Evolutionary conservation across 495 filamentous ascomycete species (phyloP), one percentile per base, ranked within the genome.

Genomic region (Podospora appendiculata): DNA sequence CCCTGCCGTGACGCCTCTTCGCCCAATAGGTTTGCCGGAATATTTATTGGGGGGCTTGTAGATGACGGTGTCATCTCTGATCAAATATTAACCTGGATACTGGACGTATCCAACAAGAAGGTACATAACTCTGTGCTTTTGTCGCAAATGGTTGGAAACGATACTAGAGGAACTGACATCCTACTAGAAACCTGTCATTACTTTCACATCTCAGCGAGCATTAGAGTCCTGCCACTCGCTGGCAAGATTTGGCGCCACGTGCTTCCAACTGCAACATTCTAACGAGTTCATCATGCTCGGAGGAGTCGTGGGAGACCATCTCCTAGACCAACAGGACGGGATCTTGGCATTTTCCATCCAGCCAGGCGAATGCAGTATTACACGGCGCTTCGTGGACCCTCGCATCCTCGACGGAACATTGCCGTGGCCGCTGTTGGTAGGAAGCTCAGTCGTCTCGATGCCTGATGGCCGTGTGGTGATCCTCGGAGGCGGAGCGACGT

Each of bases 401-500:
- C 4, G 45, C 8, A 14, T 33, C n/a, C 8, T 41, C 9, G 36
- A 42, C 6, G 48, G 25, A 16, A 11, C 25, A 6, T 25, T 43
- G 0, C 60, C 64, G 14, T 70, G 79, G 25, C 87, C 87, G 12
- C 65, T 95, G 4, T 69, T 95, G 14, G 71, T 85, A 42, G 89
- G 90, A 6, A 73, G 80, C 54, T 80, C 75, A 17, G 64, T 72
- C 8, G 68, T 77, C 3, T 17, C 55, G 4, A 44, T 52, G 19
- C 7, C 62, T 8, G 47, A 67, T 41, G 66, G 73, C 13, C 61
- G 75, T 25, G 56, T 89, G 4, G 56, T 85, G 14, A 65, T 95
- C 2, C 65, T 86, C 36, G 89, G 89, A 8, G 90, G 91, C 13
- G 90, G 91, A 16, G 88, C 88, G 25, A 87, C 90, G 0, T 95